A percentile compares a stretch with the other conserved stretches of the same genome.
These are phyloP conservation scores for Sicyos baderoa DNA, from an alignment of 306 rosid genomes.

Conservation along the genomic window DNA sequence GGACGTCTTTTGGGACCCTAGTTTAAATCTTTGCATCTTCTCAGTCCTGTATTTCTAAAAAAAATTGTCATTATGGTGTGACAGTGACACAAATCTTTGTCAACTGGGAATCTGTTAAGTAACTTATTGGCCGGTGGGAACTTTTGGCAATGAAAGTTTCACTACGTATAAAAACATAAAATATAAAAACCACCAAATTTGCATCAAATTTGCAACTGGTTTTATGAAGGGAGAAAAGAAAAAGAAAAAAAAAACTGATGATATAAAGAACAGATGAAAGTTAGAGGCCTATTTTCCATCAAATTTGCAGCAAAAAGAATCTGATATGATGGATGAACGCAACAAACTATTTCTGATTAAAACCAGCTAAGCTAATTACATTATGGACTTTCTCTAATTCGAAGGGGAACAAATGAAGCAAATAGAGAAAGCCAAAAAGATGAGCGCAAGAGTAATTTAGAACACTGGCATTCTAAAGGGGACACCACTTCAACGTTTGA, in stretches of 20 bases:
- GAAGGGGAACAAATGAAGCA: neutral
- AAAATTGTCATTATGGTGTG: neutral
- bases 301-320: neutral
- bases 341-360: conserved; percentile 9
- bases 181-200: no score
- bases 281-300: neutral
- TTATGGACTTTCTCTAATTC: conserved; percentile 12
- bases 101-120: neutral
- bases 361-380: conserved; percentile 12
- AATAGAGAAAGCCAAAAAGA: conserved; percentile 3
- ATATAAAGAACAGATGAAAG: neutral
- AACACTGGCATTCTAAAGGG: conserved; percentile 8
- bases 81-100: neutral
- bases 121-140: neutral
- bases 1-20: neutral
- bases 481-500: neutral
- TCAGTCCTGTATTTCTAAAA: neutral
- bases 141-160: neutral
- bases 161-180: neutral
- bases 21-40: neutral
- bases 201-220: neutral
- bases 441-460: neutral
- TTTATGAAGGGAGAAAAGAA: neutral
- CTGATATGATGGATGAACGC: neutral
- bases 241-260: neutral